Base-by-base conservation (phyloP, 805 yeast genomes). In the Wilhelminamyces savonicus region DNA sequence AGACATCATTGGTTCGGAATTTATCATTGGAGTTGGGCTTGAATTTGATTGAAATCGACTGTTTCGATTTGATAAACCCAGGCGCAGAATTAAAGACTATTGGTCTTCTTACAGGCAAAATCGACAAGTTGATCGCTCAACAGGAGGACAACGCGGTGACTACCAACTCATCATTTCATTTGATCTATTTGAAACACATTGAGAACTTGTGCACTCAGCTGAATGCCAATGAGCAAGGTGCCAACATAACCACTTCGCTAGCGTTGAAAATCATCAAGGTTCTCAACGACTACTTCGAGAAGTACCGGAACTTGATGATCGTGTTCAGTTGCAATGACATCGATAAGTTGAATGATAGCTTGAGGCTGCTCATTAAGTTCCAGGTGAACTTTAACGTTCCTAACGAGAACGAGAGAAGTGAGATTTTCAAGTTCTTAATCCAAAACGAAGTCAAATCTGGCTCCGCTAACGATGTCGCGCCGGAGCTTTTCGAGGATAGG, bases 301-400 rank as follows among this genome's bases (percentile, higher is more conserved):
- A 60, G 9, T 60, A 66, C 22, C 44, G 59, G 1, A 64, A 69
- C 25, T 58, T 70, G 14, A 60, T 82, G 0, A 35, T 65, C 13
- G 59, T 87, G 12, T 63, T 82, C 24, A 84, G 83, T 3, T 78
- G 94, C 5, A 72, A 75, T 37, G 85, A 85, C 37, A 59, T 76
- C 2, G 95, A 85, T 41, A 65, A 69, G 29, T 50, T 90, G 10
- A 74, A 84, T 16, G 82, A 76, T 29, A 66, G 69, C 13, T 54
- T 87, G 2, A 69, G 94, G 40, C 72, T 82, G 28, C 63, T 70
- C 25, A 68, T 87, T 44, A 82, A 78, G 46, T 88, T 87, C 54
- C 95, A 85, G 46, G 61, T 88, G 13, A 74, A 72, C 12, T 65
- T 90, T 7, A 69, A 74, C 3, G 94, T 87, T 2, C 96, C 97